Evolutionary conservation across 331 rosid species (phyloP).

Genomic region (Pyrus hybrid): DNA sequence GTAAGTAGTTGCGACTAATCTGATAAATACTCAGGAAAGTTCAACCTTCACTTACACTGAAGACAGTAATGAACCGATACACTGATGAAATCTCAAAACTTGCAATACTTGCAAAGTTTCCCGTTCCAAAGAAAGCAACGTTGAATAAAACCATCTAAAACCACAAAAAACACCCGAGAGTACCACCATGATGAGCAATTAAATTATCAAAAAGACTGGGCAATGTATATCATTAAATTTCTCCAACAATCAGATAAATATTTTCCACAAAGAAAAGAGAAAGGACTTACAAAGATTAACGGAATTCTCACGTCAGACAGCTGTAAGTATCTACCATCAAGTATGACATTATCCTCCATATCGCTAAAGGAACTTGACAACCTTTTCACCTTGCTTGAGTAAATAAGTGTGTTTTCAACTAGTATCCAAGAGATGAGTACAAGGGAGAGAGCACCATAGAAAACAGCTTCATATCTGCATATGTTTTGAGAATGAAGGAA

Average conservation of each 20-base stretch:
- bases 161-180: slow-evolving; percentile 5
- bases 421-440: slow-evolving; percentile 88
- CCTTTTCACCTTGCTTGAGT: slow-evolving; percentile 35
- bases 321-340: slow-evolving; percentile 59
- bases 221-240: background rate
- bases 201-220: slow-evolving; percentile 1
- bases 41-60: slow-evolving; percentile 59
- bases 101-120: slow-evolving; percentile 85
- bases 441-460: slow-evolving; percentile 70
- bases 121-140: slow-evolving; percentile 86
- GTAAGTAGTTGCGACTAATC: slow-evolving; percentile 8
- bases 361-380: slow-evolving; percentile 28
- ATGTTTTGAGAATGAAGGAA: slow-evolving; percentile 8
- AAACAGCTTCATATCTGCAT: slow-evolving; percentile 81
- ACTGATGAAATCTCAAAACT: slow-evolving; percentile 92
- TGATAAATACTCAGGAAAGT: background rate
- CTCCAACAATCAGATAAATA: background rate
- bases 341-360: slow-evolving; percentile 26
- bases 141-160: slow-evolving; percentile 69
- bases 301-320: slow-evolving; percentile 76
- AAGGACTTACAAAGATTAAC: slow-evolving; percentile 59
- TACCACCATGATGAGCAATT: background rate
- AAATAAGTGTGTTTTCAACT: slow-evolving; percentile 68
- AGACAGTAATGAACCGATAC: slow-evolving; percentile 76
- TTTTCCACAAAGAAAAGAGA: background rate